Evolutionary conservation across 208 protist species (phyloP).

Genomic region (Trypanosoma caninum): DNA sequence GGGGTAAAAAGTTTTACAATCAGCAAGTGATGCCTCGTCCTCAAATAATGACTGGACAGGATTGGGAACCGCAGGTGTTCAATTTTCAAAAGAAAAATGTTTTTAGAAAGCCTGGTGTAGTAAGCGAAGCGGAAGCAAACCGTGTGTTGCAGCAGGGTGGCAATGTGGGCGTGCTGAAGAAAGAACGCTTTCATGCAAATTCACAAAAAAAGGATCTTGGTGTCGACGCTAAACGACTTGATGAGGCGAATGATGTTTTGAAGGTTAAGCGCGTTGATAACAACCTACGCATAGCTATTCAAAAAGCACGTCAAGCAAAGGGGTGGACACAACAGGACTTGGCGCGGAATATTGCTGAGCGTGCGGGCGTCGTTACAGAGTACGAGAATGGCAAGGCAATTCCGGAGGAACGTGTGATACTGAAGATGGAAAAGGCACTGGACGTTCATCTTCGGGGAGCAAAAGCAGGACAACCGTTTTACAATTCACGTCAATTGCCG

Average conservation of each 20-base stretch:
- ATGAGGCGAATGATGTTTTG: conserved; percentile 79
- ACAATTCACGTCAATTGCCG: conserved; percentile 49
- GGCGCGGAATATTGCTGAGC: conserved; percentile 80
- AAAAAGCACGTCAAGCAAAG: conserved; percentile 74
- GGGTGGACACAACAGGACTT: conserved; percentile 89
- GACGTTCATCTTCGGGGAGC: conserved; percentile 91
- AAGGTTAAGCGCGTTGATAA: conserved; percentile 87
- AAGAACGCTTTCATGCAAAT: conserved; percentile 68
- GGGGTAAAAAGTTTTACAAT: too few species aligned
- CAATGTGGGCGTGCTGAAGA: conserved; percentile 56
- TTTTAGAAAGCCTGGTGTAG: conserved; percentile 32
- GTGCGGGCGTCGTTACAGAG: conserved; percentile 82
- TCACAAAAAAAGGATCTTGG: conserved; percentile 55
- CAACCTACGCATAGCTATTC: conserved; percentile 73
- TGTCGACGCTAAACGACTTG: conserved; percentile 85
- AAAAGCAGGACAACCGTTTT: conserved; percentile 77
- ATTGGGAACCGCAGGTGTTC: conserved; percentile 89
- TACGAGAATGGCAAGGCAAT: conserved; percentile 94
- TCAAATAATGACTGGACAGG: conserved; percentile 62
- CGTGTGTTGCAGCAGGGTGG: conserved; percentile 72
- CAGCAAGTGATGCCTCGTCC: conserved; percentile 36
- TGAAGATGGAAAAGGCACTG: conserved; percentile 93
- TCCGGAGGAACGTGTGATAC: conserved; percentile 88
- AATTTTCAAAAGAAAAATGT: conserved; percentile 50
- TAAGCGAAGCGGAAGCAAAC: conserved; percentile 72